phyloP scores from a whole-genome alignment of 1,139 yeast species.

The Lodderomyces theae region DNA sequence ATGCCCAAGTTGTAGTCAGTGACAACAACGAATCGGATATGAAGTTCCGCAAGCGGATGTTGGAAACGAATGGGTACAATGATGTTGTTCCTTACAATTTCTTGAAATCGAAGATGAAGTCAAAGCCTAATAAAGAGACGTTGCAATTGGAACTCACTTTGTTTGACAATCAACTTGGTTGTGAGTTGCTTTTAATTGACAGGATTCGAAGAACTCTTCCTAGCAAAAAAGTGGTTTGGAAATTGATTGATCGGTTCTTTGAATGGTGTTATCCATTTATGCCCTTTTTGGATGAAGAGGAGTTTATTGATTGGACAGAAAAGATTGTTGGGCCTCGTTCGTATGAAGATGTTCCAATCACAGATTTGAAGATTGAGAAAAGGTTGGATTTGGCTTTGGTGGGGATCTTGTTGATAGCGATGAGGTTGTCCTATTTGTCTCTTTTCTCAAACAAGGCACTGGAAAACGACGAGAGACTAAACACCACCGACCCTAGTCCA shows the following conservation, averaged over 20 bases:
- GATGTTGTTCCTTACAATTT: slow-evolving; percentile 37
- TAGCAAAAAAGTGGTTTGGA: slow-evolving; percentile 31
- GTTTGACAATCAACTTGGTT: slow-evolving; percentile 28
- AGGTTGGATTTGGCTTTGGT: slow-evolving; percentile 33
- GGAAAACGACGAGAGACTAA: slow-evolving; percentile 27
- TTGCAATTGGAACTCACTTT: slow-evolving; percentile 30
- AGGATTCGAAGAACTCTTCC: slow-evolving; percentile 34
- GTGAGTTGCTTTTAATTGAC: slow-evolving; percentile 31
- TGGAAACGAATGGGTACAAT: slow-evolving; percentile 36
- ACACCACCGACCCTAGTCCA: slow-evolving; percentile 21
- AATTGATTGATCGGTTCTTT: slow-evolving; percentile 31
- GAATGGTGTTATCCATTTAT: slow-evolving; percentile 32
- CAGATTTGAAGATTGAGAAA: slow-evolving; percentile 23
- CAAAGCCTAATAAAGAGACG: slow-evolving; percentile 18
- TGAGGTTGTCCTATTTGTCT: slow-evolving; percentile 33
- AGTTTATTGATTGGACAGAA: slow-evolving; percentile 20
- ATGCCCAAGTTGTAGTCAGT: slow-evolving; percentile 21
- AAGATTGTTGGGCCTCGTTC: slow-evolving; percentile 27
- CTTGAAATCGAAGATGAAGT: slow-evolving; percentile 19
- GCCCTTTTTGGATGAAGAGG: slow-evolving; percentile 35
- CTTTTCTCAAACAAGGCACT: slow-evolving; percentile 32
- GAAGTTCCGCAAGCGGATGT: slow-evolving; percentile 29
- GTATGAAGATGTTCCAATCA: slow-evolving; percentile 21
- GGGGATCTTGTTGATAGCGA: slow-evolving; percentile 29
- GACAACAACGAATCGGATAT: slow-evolving; percentile 16